A percentile compares a stretch with the other conserved stretches of the same genome.
These are phyloP conservation scores for Xerocomus nothofagi DNA, from an alignment of 1,284 basidiomycete genomes.

Conservation along the genomic window DNA sequence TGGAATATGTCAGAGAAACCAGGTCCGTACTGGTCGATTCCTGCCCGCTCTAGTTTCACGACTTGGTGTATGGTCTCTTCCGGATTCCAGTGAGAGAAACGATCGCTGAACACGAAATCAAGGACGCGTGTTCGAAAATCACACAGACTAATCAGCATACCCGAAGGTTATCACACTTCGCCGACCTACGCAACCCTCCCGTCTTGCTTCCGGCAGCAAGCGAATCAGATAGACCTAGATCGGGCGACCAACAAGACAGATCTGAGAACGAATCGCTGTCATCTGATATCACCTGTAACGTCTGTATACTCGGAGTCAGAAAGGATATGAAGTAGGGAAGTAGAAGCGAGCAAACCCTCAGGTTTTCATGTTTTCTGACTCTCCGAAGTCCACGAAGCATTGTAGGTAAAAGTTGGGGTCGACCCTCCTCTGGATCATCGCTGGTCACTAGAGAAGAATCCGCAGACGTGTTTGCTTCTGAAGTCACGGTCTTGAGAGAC, in stretches of 20 bases:
- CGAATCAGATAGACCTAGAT: not conserved
- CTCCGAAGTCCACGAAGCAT: conserved; percentile 9
- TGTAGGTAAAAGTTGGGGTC: not conserved
- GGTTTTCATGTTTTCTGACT: conserved; percentile 2
- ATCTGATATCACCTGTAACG: not conserved
- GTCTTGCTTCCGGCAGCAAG: not conserved
- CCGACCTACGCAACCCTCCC: conserved; percentile 13
- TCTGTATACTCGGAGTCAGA: conserved; percentile 3
- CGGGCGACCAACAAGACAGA: conserved; percentile 5
- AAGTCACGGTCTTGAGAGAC: conserved; percentile 2
- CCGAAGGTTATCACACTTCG: conserved; percentile 11
- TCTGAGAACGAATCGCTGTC: conserved; percentile 6
- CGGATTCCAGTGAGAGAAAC: conserved; percentile 1
- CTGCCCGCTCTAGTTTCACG: not conserved
- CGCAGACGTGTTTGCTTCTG: conserved; percentile 1
- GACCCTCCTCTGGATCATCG: conserved; percentile 9
- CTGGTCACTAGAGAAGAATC: conserved; percentile 13
- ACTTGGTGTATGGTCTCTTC: not conserved
- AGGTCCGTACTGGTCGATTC: not conserved
- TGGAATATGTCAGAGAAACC: not conserved
- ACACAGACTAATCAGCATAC: not conserved
- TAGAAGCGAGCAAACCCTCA: conserved; percentile 5
- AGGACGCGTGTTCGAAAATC: not conserved
- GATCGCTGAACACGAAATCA: not conserved
- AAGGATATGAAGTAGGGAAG: not conserved